Evolutionary conservation across 352 stramenopile species (phyloP), one percentile per base, ranked within the genome.

Genomic region (Pelagophyceae sp.): DNA sequence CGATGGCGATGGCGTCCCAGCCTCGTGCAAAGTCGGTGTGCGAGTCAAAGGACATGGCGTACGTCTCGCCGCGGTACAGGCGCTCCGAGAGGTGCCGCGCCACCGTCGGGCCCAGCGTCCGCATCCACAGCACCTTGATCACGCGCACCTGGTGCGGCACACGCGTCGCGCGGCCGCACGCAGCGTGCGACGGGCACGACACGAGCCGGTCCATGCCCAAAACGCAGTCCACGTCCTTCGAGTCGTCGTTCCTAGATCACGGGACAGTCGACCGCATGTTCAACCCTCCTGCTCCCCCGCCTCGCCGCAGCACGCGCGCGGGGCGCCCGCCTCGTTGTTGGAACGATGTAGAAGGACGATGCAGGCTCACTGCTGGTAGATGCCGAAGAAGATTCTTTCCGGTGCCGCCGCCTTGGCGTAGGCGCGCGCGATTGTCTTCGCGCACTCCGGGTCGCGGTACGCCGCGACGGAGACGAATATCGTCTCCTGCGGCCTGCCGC

Each of bases 401-500:
- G 77, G 77, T 25, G 33, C n/a, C 32, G 29, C 70, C 40, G 77
- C 77, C 27, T 38, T 65, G 0, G 54, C 29, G 0, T 72, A 54
- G 5, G 77, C 77, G 1, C 77, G 51, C 51, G 76, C 69, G 31
- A 80, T 29, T 17, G 77, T 80, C 27, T 80, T 74, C 23, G 33
- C 38, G 60, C 69, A 78, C 71, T 78, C 76, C 19, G 40, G 70
- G 45, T 80, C 77, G 29, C 77, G 69, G 37, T 80, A 80, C 38
- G 69, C 72, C 29, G 77, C 77, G 37, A 80, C 72, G 6, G 69
- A 74, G 25, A 80, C 31, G 50, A 80, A 80, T 29, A 80, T 77
- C 6, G 69, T 77, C 19, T 72, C 63, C 29, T 27, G 6, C 63
- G 63, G 63, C 63, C 63, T 45, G 63, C 19, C 23, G 58, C 29